These are phyloP conservation scores for Hypoxylon lienhwacheense DNA, from an alignment of 495 filamentous ascomycete species.

Conservation along the genomic window DNA sequence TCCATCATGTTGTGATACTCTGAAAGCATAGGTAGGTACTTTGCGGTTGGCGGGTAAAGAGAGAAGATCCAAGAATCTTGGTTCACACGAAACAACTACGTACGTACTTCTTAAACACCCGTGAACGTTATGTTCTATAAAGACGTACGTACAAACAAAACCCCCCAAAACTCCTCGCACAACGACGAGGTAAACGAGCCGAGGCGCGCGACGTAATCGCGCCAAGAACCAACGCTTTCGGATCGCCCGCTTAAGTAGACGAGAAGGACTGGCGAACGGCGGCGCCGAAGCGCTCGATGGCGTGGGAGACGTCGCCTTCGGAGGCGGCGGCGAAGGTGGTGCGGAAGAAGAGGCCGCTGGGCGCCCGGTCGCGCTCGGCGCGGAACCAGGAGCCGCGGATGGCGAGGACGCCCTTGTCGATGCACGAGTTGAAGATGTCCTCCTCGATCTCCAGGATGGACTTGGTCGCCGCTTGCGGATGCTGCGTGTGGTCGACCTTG, in stretches of 20 bases:
- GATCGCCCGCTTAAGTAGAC: neutral
- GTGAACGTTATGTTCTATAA: no score
- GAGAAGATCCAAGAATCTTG: no score
- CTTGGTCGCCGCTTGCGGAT: constrained; percentile 64
- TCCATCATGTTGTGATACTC: no score
- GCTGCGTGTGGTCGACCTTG: constrained; percentile 70
- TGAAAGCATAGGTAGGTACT: no score
- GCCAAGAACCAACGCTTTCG: neutral
- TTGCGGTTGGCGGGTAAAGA: no score
- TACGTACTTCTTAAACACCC: no score
- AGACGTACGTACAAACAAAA: no score
- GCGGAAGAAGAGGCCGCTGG: constrained; percentile 72
- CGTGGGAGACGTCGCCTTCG: constrained; percentile 73
- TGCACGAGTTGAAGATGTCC: constrained; percentile 72
- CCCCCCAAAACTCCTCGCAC: no score
- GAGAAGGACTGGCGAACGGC: constrained; percentile 67
- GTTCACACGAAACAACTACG: neutral
- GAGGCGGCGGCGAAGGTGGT: constrained; percentile 84
- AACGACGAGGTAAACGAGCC: no score
- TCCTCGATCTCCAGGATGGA: constrained; percentile 74
- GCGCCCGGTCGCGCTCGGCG: constrained; percentile 54
- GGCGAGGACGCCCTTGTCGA: constrained; percentile 72
- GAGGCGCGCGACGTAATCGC: no score
- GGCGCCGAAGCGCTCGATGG: constrained; percentile 72
- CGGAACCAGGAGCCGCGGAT: constrained; percentile 89